phyloP scores from a whole-genome alignment of 345 rosid genomes.

The Corchorus capsularis region DNA sequence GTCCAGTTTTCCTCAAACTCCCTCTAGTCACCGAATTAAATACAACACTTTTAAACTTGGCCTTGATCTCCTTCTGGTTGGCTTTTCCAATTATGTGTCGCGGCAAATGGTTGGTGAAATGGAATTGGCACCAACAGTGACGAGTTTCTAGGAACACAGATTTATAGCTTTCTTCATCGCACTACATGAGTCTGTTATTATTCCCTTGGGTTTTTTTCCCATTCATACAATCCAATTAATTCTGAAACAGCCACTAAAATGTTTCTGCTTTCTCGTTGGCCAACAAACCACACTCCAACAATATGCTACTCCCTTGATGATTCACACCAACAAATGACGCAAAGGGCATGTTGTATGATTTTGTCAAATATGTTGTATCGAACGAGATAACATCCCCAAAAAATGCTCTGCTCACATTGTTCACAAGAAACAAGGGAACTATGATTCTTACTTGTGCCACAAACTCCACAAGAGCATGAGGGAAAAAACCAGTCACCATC shows the following conservation, averaged over 20 bases:
- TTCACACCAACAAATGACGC: neutral
- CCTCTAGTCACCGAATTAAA: too few relatives aligned
- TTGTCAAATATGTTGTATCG: neutral
- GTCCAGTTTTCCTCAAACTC: neutral
- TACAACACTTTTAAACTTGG: too few relatives aligned
- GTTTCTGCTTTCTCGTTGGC: neutral
- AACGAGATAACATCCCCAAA: neutral
- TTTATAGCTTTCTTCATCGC: neutral
- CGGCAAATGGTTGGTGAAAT: neutral
- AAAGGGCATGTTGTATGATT: neutral
- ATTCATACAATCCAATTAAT: neutral
- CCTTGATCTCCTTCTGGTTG: neutral
- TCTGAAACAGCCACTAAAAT: neutral
- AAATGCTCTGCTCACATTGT: conserved; percentile 51
- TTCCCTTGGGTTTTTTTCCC: neutral
- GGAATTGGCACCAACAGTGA: neutral
- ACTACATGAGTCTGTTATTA: neutral
- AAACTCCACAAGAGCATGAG: conserved; percentile 65
- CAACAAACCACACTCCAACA: neutral
- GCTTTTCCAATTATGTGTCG: neutral
- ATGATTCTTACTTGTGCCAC: conserved; percentile 29
- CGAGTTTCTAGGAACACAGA: neutral
- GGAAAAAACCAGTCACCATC: conserved; percentile 80
- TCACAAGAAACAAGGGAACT: conserved; percentile 38
- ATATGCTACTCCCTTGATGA: neutral